Evolutionary conservation across 2,329 filamentous ascomycete genomes (phyloP).

Genomic region (Ampelomyces quisqualis): DNA sequence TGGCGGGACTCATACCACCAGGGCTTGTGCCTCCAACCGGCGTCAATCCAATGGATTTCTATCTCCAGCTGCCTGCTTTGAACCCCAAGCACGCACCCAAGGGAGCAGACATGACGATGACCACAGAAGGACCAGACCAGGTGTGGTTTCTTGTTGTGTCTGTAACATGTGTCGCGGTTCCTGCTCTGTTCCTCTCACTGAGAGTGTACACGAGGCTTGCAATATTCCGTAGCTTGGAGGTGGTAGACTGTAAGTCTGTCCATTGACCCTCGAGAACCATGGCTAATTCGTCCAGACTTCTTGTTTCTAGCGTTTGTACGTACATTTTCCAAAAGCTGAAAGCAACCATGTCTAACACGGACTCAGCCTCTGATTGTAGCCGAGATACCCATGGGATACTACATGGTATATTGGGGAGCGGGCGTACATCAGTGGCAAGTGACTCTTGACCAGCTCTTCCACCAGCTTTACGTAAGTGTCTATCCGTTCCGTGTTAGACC

Average conservation of each 20-base stretch:
- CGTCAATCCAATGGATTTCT: slow-evolving; percentile 14
- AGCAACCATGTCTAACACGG: slow-evolving; percentile 1
- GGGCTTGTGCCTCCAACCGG: slow-evolving; percentile 9
- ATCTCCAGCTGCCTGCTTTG: slow-evolving; percentile 18
- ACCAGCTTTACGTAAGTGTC: slow-evolving; percentile 26
- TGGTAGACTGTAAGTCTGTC: slow-evolving; percentile 32
- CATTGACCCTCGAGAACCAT: too few relatives aligned
- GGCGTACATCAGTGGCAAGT: slow-evolving; percentile 37
- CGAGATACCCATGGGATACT: slow-evolving; percentile 24
- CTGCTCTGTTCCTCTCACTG: slow-evolving; percentile 22
- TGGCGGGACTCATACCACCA: slow-evolving; percentile 1
- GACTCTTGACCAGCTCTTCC: slow-evolving; percentile 24
- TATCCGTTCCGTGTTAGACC: neutral
- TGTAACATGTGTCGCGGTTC: slow-evolving; percentile 22
- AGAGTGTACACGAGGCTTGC: slow-evolving; percentile 27
- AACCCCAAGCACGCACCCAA: slow-evolving; percentile 15
- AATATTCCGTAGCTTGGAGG: slow-evolving; percentile 23
- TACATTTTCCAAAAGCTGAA: neutral
- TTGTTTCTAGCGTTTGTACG: slow-evolving; percentile 27
- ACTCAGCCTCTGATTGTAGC: slow-evolving; percentile 23
- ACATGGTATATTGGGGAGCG: slow-evolving; percentile 31
- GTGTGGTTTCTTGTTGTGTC: slow-evolving; percentile 27
- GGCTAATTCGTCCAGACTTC: slow-evolving; percentile 20
- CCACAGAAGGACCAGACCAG: slow-evolving; percentile 20
- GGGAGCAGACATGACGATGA: slow-evolving; percentile 26